phyloP scores from a whole-genome alignment of 1,139 yeast species.

The Wickerhamomyces sp. region DNA sequence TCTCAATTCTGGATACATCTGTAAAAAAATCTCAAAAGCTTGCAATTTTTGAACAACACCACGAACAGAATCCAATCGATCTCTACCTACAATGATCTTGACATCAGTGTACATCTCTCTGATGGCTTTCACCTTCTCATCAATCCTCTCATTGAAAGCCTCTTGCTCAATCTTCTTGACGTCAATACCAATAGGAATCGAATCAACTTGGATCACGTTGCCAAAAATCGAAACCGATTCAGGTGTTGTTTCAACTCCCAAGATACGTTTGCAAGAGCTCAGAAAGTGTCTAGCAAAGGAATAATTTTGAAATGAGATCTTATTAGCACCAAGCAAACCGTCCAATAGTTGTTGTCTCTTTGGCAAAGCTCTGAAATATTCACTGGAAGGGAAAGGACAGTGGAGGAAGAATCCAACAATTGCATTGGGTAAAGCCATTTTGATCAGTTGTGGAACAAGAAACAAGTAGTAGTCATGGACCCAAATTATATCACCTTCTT shows the following conservation, averaged over 20 bases:
- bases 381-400: constrained; percentile 94
- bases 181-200: constrained; percentile 86
- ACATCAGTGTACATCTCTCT: constrained; percentile 66
- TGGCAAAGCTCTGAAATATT: constrained; percentile 83
- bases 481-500: constrained; percentile 93
- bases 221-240: constrained; percentile 71
- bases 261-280: constrained; percentile 78
- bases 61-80: constrained; percentile 71
- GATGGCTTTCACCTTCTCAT: constrained; percentile 45
- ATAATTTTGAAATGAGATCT: constrained; percentile 79
- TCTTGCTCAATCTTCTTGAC: constrained; percentile 57
- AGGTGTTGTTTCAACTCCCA: constrained; percentile 61
- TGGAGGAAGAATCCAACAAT: constrained; percentile 81
- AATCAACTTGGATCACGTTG: constrained; percentile 62
- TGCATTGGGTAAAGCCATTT: constrained; percentile 79
- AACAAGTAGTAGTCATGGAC: constrained; percentile 88
- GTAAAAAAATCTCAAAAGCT: constrained; percentile 77
- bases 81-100: constrained; percentile 79
- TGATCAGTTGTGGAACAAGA: constrained; percentile 77
- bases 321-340: constrained; percentile 87
- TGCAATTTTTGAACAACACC: constrained; percentile 80
- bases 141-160: constrained; percentile 39
- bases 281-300: constrained; percentile 88
- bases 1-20: constrained; percentile 89
- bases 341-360: constrained; percentile 77